Evolutionary conservation across 2,329 filamentous ascomycete species (phyloP), one percentile per base, ranked within the genome.

Genomic region (Metarhizium brunneum): DNA sequence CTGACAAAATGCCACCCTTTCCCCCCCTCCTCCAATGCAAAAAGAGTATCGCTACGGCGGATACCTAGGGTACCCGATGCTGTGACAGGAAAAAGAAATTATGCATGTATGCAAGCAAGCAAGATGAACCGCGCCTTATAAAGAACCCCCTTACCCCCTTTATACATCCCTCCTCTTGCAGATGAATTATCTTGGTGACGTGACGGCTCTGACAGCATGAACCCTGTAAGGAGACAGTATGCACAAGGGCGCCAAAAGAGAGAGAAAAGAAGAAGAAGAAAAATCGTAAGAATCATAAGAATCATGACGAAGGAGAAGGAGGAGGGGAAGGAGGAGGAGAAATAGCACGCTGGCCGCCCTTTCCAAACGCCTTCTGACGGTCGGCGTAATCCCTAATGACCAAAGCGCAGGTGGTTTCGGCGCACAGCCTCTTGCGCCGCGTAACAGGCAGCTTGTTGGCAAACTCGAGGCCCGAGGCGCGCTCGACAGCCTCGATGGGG

Each of bases 401-500:
- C 56, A 97, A 75, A 6, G 88, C 82, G 71, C 94, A 99, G 59
- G 78, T 82, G n/a, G 91, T 81, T 67, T 99, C 92, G 61, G 88
- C 79, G 71, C 94, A 99, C 54, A 99, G 76, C 58, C 86, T 81
- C 74, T 84, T 91, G 66, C 89, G 80, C 63, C 92, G 81, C 65
- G 84, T 77, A 2, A 78, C 69, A 6, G 91, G 87, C 67, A 99
- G 73, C 74, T 92, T 87, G 20, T 80, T 78, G 32, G 90, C 90
- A 72, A 99, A 99, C 69, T 96, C 91, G 64, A 99, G 75, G 4
- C 94, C 94, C 61, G 88, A 92, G 2, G 94, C 92, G 60, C 91
- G 81, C 81, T 99, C 94, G 40, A 99, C 85, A 10, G 86, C 88
- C 77, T 97, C 92, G 42, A 99, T 69, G 0, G 94, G 92, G 30